Evolutionary conservation across 805 yeast species (phyloP), one percentile per base, ranked within the genome.

Genomic region (Nakazawaea siamensis): DNA sequence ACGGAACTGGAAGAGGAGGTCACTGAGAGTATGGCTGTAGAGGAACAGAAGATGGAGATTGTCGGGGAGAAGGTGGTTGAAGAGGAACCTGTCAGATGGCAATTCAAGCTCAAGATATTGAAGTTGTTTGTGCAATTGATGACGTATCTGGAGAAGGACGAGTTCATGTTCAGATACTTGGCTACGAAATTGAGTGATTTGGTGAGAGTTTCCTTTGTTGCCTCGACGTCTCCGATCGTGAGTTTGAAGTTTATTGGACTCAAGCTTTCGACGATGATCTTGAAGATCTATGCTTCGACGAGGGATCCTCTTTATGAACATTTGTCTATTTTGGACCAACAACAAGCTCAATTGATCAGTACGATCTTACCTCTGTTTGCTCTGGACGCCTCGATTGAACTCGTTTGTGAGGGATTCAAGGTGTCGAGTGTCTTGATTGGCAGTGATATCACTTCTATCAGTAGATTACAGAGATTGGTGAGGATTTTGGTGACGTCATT

Each of bases 271-370:
- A 80, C 78, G 36, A 70, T 71, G 29, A 64, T 83, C 2, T 61
- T 92, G 20, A 66, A 62, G 7, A 58, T 70, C 1, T 81, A 73
- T 54, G 77, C 86, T 1, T 66, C 67, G 18, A 55, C 76, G 32
- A 69, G 63, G 9, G 95, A 83, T 50, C 86, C 90, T 0, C 68
- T 82, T 19, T 80, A 77, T 46, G 80, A 84, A 0, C 76, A 77
- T 3, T 70, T 71, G 12, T 71, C 90, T 0, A 65, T 87, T 8
- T 59, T 90, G 28, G 95, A 84, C 44, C 97, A 88, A 55, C 95
- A 83, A 49, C 96, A 92, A 48, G 97, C 97, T 0, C 96, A 86
- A 47, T 84, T 92, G 8, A 79, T 84, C 8, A 80, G 95, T 39
- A 94, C 97, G 0, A 64, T 90, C 37, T 71, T 86, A 32, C 95